Conservation (phyloP, 495 filamentous ascomycete genomes). For the Venustampulla echinocandica region DNA sequence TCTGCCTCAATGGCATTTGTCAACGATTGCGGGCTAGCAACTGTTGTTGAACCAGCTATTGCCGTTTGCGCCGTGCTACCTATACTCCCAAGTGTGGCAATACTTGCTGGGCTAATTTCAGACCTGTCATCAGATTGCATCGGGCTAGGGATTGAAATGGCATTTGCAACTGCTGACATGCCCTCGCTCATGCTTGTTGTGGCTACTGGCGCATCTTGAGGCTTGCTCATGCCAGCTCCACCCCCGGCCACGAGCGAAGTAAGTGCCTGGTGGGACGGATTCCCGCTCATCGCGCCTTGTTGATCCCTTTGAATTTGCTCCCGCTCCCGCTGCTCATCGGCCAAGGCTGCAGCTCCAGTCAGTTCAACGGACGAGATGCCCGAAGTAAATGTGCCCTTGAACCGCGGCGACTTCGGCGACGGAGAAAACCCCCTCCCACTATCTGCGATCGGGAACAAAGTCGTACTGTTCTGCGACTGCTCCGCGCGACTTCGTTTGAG, state of each 20-base stretch:
- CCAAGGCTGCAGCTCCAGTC: conserved; percentile 47
- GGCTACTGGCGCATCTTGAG: conserved; percentile 33
- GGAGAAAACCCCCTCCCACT: conserved; percentile 33
- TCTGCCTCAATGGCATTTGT: conserved; percentile 21
- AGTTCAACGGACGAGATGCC: conserved; percentile 36
- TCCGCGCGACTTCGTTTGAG: conserved; percentile 43
- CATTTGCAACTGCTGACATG: conserved; percentile 29
- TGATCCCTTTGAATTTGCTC: conserved; percentile 38
- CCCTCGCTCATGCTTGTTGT: conserved; percentile 32
- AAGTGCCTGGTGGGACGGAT: conserved; percentile 44
- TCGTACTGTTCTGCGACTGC: conserved; percentile 32
- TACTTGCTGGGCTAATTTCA: conserved; percentile 35
- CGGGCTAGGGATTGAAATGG: conserved; percentile 30
- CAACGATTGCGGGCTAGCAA: conserved; percentile 24
- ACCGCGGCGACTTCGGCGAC: conserved; percentile 41
- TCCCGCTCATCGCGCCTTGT: conserved; percentile 36
- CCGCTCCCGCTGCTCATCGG: conserved; percentile 42
- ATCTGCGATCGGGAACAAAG: conserved; percentile 27
- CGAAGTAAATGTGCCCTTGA: conserved; percentile 37
- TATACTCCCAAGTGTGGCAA: conserved; percentile 32
- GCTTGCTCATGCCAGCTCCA: conserved; percentile 41
- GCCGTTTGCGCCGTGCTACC: conserved; percentile 36
- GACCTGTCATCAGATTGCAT: conserved; percentile 26
- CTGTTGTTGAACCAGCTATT: conserved; percentile 29
- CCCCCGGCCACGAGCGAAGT: conserved; percentile 45